Percentiles rank a stretch among this genome's conserved stretches.
phyloP scores from a whole-genome alignment of 2,329 filamentous ascomycete species.

The Talaromyces sp. region DNA sequence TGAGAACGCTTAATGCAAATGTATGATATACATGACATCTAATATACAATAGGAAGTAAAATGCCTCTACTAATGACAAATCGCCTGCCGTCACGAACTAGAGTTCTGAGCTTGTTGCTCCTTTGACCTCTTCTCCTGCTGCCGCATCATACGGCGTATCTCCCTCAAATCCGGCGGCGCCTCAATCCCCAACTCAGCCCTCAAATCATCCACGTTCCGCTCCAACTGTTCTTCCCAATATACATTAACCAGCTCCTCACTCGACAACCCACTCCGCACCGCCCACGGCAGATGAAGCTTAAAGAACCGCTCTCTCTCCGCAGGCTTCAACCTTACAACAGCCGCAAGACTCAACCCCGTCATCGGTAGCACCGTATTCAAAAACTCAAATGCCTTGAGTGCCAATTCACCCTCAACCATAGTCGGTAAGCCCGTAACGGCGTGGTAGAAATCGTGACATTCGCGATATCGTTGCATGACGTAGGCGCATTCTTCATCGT shows the following conservation, averaged over 20 bases:
- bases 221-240: constrained; percentile 97
- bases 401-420: constrained; percentile 95
- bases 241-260: constrained; percentile 84
- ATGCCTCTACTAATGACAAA: neutral
- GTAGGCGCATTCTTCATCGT: constrained; percentile 93
- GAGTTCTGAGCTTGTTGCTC: constrained; percentile 7
- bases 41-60: constrained; percentile 11
- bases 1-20: constrained; percentile 11
- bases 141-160: constrained; percentile 68
- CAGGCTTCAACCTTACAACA: constrained; percentile 61
- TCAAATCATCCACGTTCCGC: constrained; percentile 74
- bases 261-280: constrained; percentile 71
- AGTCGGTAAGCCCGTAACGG: constrained; percentile 83
- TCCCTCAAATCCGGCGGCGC: constrained; percentile 80
- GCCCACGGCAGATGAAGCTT: constrained; percentile 78
- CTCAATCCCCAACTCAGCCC: constrained; percentile 76
- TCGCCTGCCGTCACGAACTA: neutral
- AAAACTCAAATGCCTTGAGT: constrained; percentile 97
- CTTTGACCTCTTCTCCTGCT: constrained; percentile 57
- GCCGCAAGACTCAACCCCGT: constrained; percentile 82
- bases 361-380: constrained; percentile 93
- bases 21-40: constrained; percentile 13
- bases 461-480: constrained; percentile 98
- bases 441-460: constrained; percentile 97
- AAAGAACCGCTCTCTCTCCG: constrained; percentile 66